Base-by-base conservation (phyloP, 352 stramenopile genomes). In the Globisporangium rhizosaccharum region DNA sequence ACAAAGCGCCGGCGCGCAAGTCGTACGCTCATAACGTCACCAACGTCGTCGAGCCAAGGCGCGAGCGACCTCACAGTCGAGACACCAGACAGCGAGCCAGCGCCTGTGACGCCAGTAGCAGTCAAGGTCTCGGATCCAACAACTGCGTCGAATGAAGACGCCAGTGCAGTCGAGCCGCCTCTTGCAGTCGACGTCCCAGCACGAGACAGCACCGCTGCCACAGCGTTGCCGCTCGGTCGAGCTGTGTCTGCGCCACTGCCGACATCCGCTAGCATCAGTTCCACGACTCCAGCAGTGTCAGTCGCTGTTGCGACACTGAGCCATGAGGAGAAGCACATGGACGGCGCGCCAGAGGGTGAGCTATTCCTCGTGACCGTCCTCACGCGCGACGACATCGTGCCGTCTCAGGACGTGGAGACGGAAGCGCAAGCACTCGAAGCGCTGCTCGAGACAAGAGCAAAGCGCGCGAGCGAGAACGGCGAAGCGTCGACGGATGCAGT, bases 311-410 rank as follows among this genome's bases (percentile, higher is more conserved):
- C 60, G 23, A 64, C 57, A 39, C 53, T 76, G 14, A 63, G 57
- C 12, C 55, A 53, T 12, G 70, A 76, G 20, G 65, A 80, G 57
- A 72, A 76, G 51, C 37, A 39, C 47, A 45, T 83, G 30, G 74
- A 83, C 1, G 80, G 76, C 11, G 76, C 76, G 9, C 80, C 78
- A 0, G 65, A 90, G 30, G 75, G 70, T 18, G 76, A 87, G 47
- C 57, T 90, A 1, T 90, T 82, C 47, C 46, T 81, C 3, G 81
- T 88, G 50, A 82, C 65, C 1, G 71, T 88, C 53, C 70, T 80
- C 14, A 49, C 66, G 15, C 61, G 74, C 0, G 66, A 73, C 8
- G 78, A 90, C 44, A 63, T 90, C 30, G 48, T 51, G 9, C 63
- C 70, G n/a, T 79, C 74, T 17, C 33, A 36, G 0, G 70, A 86